Evolutionary conservation across 176 grass and related monocot genomes (phyloP), one percentile per base, ranked within the genome.

Genomic region (Zizania latifolia): DNA sequence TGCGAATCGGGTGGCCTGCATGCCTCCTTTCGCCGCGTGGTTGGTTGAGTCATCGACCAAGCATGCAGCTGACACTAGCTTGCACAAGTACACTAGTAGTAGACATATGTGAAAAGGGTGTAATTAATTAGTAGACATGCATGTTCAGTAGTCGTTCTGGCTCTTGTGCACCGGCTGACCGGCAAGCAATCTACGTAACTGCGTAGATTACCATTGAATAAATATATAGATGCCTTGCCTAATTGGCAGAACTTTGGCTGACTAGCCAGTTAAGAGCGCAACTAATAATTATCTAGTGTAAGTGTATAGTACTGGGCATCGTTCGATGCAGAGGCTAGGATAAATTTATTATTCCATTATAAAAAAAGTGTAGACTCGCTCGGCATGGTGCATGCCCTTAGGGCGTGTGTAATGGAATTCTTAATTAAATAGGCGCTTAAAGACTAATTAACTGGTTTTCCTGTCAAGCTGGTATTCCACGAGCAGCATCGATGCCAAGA

Each of bases 1-100:
- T 82, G 79, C 78, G 85, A 71, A 80, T 32, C 69, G 4, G 50
- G 22, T 55, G 51, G 32, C 35, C 22, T 9, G 24, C 44, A n/a
- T 70, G 61, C 35, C 80, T 32, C 44, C 57, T 80, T 80, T 54
- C 61, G 62, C 62, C 61, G 54, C 41, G 83, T 69, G 39, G 60
- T 28, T 68, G 70, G 36, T 57, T 45, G 70, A 58, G 70, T 15
- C 15, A 62, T 68, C 51, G 32, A 59, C 70, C 53, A 54, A 69
- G 32, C 51, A 4, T 11, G 5, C 0, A 22, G 24, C 0, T 43
- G 31, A 16, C 80, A 56, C 15, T 14, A 11, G 10, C n/a, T 4
- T 8, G 0, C 13, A 62, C 40, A n/a, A 17, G 34, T 37, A 2
- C 3, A 17, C 32, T 35, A 13, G 2, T 13, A 12, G 3, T 45